A percentile compares a stretch with the other conserved stretches of the same genome.
Evolutionary conservation across 768 basidiomycete genomes (phyloP).

Genomic region (Rhodotorula taiwanensis): DNA sequence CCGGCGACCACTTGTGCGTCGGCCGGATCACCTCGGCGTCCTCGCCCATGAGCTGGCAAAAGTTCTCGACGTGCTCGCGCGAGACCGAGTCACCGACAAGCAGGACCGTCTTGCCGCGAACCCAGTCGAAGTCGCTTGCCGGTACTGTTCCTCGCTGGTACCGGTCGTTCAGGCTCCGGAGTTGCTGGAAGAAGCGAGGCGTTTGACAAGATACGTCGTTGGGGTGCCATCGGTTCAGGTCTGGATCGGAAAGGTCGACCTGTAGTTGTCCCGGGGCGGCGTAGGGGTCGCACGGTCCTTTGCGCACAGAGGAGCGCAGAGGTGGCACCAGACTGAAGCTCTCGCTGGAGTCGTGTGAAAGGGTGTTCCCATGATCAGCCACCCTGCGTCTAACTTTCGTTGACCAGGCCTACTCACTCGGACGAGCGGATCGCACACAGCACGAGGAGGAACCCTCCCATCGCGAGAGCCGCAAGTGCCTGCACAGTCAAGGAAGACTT

Average conservation of each 20-base stretch:
- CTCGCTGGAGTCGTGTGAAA: too few species aligned
- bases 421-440: conserved; percentile 9
- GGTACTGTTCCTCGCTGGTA: not conserved
- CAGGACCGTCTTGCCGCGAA: conserved; percentile 37
- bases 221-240: conserved; percentile 31
- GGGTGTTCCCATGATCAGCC: not conserved
- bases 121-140: conserved; percentile 29
- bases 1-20: conserved; percentile 25
- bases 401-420: too few species aligned
- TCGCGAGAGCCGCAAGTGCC: conserved; percentile 8
- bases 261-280: conserved; percentile 26
- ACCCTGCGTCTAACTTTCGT: too few species aligned
- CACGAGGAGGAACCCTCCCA: conserved; percentile 20
- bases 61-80: conserved; percentile 41
- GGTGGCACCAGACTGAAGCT: conserved; percentile 2
- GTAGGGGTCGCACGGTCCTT: conserved; percentile 32
- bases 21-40: conserved; percentile 37
- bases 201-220: conserved; percentile 33
- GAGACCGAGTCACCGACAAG: conserved; percentile 41
- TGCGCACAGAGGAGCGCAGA: conserved; percentile 16
- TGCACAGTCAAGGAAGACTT: conserved; percentile 18
- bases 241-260: conserved; percentile 32
- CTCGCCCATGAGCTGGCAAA: conserved; percentile 40
- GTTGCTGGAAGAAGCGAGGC: conserved; percentile 31
- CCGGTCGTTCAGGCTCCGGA: conserved; percentile 25